These are phyloP conservation scores for Mycena galopus DNA, from an alignment of 768 basidiomycete genomes.

Conservation along the genomic window DNA sequence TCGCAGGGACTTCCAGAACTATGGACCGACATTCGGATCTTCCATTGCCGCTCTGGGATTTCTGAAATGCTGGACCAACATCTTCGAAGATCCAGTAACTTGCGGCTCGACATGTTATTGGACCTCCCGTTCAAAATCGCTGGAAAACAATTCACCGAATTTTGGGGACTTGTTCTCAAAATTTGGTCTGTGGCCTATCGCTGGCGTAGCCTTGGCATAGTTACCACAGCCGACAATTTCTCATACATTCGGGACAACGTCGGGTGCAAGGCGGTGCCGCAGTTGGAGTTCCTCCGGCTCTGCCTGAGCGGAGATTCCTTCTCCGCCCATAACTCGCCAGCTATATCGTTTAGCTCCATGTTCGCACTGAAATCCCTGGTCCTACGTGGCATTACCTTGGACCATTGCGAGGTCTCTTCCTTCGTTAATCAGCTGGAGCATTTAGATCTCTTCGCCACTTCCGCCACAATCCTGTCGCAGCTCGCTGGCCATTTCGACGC, in stretches of 20 bases:
- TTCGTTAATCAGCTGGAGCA: conserved; percentile 9
- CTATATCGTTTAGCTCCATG: neutral
- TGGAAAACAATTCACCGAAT: neutral
- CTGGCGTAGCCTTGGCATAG: conserved; percentile 16
- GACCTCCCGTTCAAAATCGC: neutral
- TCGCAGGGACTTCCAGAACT: conserved; percentile 5
- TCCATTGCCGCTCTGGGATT: conserved; percentile 5
- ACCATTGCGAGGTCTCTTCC: neutral
- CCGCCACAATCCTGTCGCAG: neutral
- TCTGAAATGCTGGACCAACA: conserved; percentile 8
- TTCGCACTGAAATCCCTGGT: neutral
- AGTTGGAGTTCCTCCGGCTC: conserved; percentile 11
- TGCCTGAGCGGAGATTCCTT: neutral
- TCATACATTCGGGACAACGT: neutral
- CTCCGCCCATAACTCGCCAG: neutral
- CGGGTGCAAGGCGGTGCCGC: conserved; percentile 1
- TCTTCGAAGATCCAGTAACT: neutral
- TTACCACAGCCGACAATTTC: conserved; percentile 12
- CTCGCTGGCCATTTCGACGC: conserved; percentile 13
- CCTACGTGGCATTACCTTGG: neutral
- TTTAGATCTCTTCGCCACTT: neutral
- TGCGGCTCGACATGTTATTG: conserved; percentile 16
- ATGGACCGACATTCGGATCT: conserved; percentile 24
- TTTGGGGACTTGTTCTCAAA: conserved; percentile 2
- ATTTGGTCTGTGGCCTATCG: conserved; percentile 14